Evolutionary conservation across 768 basidiomycete species (phyloP), one percentile per base, ranked within the genome.

Genomic region (Termitomyces bulborhizus): DNA sequence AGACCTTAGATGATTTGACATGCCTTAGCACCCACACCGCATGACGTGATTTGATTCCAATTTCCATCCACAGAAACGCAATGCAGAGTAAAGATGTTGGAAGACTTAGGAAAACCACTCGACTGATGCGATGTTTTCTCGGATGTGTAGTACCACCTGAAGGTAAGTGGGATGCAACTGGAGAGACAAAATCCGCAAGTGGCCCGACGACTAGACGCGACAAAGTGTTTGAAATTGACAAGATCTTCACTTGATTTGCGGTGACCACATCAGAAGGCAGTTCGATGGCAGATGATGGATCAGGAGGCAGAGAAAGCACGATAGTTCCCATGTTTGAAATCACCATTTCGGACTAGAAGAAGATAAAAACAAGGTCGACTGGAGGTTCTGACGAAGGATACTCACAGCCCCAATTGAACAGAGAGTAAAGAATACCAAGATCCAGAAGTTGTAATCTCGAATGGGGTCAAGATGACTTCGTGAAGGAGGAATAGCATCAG

Each of bases 271-370:
- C 68, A 16, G 70, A 60, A 15, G 69, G 64, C 18, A 68, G 37
- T n/a, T 44, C 46, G 6, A 50, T 36, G 34, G 53, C 57, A 40
- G 57, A 50, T 15, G 58, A 60, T 18, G 66, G 60, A 11, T 59
- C 50, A 15, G 69, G 63, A 8, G 83, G 80, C 36, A 90, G 76
- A 13, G 90, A 84, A 4, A 85, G 69, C 13, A 86, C 78, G 49
- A 92, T 86, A 1, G 86, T 83, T 37, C 88, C 90, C 46, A 93
- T 84, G 62, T 90, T 93, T 18, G 88, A 85, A 18, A 92, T 83
- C 21, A 93, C 76, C 88, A 90, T 91, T 67, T 91, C 89, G 45
- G 79, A 81, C 86, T 89, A 18, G 11, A 27, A 40, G 8, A 43
- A 11, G 31, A 40, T 47, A 16, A 54, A 47, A 51, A 44, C 47